Conservation (phyloP, 495 filamentous ascomycete genomes). For the Hypoxylon rickii region DNA sequence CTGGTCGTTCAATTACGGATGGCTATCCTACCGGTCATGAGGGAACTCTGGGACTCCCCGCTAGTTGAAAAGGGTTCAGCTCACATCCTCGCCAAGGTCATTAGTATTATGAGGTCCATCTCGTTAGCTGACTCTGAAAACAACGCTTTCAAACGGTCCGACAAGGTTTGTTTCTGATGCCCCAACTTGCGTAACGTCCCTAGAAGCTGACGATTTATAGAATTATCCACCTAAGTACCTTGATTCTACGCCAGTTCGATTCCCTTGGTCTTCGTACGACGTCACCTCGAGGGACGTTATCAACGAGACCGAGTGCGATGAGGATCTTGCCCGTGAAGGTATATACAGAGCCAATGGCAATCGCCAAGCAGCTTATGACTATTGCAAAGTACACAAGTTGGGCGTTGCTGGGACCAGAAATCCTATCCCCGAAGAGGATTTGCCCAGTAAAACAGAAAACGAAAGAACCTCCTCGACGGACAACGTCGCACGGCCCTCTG, state of each 20-base stretch:
- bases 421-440: constrained; percentile 67
- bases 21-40: constrained; percentile 77
- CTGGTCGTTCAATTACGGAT: constrained; percentile 87
- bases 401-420: constrained; percentile 54
- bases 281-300: constrained; percentile 37
- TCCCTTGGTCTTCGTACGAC: constrained; percentile 32
- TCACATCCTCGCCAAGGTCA: constrained; percentile 73
- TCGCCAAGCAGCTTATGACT: constrained; percentile 64
- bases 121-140: constrained; percentile 76
- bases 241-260: constrained; percentile 42
- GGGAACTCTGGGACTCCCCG: constrained; percentile 79
- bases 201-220: constrained; percentile 26
- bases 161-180: constrained; percentile 44
- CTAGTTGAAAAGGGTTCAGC: constrained; percentile 78
- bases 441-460: constrained; percentile 28
- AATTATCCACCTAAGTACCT: constrained; percentile 42
- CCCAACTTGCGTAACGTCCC: neutral
- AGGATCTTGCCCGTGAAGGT: constrained; percentile 73
- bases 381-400: constrained; percentile 64
- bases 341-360: constrained; percentile 80
- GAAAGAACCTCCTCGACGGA: constrained; percentile 25
- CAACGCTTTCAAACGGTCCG: constrained; percentile 63
- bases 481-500: constrained; percentile 6
- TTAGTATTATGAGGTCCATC: constrained; percentile 82
- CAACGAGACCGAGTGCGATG: constrained; percentile 18